phyloP scores from a whole-genome alignment of 805 yeast species.

The Yarrowia porcina region DNA sequence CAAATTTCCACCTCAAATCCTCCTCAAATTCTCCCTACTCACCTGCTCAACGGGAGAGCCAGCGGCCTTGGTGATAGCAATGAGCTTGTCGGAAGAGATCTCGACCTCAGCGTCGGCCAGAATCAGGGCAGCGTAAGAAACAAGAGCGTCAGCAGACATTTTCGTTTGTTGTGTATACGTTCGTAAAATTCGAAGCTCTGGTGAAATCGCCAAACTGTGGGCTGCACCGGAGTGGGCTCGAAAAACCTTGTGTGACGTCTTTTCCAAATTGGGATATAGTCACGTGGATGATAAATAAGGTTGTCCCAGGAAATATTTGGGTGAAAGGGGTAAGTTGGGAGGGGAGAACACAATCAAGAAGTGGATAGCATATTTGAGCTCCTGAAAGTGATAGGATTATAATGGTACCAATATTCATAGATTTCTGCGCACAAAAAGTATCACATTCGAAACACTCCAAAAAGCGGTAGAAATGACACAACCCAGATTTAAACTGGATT shows the following conservation, averaged over 20 bases:
- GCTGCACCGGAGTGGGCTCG: conserved; percentile 22
- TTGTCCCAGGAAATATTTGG: not conserved
- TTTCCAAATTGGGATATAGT: conserved; percentile 6
- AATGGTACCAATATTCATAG: not conserved
- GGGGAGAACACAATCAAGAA: not conserved
- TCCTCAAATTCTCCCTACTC: not conserved
- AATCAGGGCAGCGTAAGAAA: conserved; percentile 77
- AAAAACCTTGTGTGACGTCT: conserved; percentile 23
- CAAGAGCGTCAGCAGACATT: conserved; percentile 27
- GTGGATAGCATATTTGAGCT: not conserved
- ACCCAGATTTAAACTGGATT: too few relatives aligned
- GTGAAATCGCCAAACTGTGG: conserved; percentile 24
- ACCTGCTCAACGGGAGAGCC: conserved; percentile 47
- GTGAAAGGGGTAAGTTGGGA: not conserved
- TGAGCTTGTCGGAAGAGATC: conserved; percentile 81
- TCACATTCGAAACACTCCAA: too few relatives aligned
- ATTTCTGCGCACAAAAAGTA: not conserved
- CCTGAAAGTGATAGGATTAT: not conserved
- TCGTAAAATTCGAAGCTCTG: conserved; percentile 19
- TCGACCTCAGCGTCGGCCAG: conserved; percentile 96
- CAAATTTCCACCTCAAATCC: not conserved
- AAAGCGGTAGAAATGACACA: too few relatives aligned
- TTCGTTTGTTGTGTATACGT: conserved; percentile 23
- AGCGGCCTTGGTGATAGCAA: conserved; percentile 76
- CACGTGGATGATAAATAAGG: not conserved